Conservation (phyloP, 148 eudicot genomes). For the Arctostaphylos glauca region DNA sequence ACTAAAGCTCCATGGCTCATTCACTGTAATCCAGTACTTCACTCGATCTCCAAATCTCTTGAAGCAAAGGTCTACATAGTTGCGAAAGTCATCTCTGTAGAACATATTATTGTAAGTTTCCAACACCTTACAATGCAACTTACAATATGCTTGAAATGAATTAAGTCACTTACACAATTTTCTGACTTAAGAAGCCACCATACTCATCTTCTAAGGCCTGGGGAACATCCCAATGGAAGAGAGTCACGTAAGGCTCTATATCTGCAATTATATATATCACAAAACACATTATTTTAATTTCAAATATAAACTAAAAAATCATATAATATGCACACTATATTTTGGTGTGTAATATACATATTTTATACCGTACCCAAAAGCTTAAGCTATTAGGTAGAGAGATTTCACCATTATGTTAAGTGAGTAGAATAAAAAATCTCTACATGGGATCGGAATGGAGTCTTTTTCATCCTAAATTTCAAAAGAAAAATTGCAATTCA, state of each 20-base stretch:
- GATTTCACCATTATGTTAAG: too few relatives aligned
- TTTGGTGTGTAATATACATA: too few relatives aligned
- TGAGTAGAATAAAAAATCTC: too few relatives aligned
- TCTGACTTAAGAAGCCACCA: not conserved
- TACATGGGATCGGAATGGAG: too few relatives aligned
- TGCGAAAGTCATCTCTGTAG: not conserved
- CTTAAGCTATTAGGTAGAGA: too few relatives aligned
- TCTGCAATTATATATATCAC: not conserved
- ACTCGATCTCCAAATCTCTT: conserved; percentile 22
- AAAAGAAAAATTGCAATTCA: too few relatives aligned
- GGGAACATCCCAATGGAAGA: not conserved
- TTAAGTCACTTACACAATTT: not conserved
- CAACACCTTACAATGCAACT: not conserved
- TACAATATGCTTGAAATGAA: not conserved
- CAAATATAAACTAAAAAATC: too few relatives aligned
- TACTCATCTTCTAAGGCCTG: not conserved
- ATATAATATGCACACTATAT: too few relatives aligned
- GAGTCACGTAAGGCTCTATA: not conserved
- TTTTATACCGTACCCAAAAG: too few relatives aligned
- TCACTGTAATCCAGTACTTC: conserved; percentile 21
- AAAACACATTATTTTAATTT: too few relatives aligned
- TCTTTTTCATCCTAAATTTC: too few relatives aligned
- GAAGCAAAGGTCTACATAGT: conserved; percentile 16
- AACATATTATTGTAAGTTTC: not conserved
- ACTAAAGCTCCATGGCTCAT: conserved; percentile 15